Base-by-base conservation (phyloP, 148 eudicot species). In the Chenopodium quinoa region DNA sequence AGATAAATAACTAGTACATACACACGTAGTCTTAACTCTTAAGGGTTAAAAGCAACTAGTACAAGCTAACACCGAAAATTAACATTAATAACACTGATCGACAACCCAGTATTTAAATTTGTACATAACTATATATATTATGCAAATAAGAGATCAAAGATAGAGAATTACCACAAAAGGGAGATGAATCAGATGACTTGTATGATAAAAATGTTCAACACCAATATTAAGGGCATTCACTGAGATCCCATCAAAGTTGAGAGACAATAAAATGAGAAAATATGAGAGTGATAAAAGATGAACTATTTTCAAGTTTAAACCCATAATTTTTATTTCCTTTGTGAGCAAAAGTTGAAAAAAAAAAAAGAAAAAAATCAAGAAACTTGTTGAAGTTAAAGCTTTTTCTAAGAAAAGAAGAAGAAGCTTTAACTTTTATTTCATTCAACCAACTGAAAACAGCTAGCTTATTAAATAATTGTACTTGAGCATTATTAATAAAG, bases 191-290 rank as follows among this genome's bases (percentile, higher is more conserved):
- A 56, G 7, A 56, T 56, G 62, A 56, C 20, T 56, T 19, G 22
- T 56, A 56, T 56, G 17, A 56, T 56, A 56, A 56, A 56, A 56
- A 56, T 56, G 62, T 22, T 90, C 85, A 83, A 91, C 58, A 44
- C 93, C 92, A 84, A 92, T 64, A 62, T 91, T 84, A 31, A 92
- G 92, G 68, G 92, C 90, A 81, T 64, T 52, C 65, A 72, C 82
- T 31, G 85, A 78, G 83, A 86, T 54, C 63, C 77, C 78, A 84
- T 22, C 67, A 77, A 83, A 71, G 34, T 76, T 22, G 9, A 62
- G 65, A 34, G 66, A 27, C 44, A 40, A 40, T 47, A 73, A 2
- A 46, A 84, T 34, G 74, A 84, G 19, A 56, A 79, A 76, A 63
- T 58, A 80, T 69, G 46, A 13, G 44, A 83, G 63, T 78, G 82